Conservation (phyloP, 1,284 basidiomycete genomes). For the Ceratobasidium sp. region DNA sequence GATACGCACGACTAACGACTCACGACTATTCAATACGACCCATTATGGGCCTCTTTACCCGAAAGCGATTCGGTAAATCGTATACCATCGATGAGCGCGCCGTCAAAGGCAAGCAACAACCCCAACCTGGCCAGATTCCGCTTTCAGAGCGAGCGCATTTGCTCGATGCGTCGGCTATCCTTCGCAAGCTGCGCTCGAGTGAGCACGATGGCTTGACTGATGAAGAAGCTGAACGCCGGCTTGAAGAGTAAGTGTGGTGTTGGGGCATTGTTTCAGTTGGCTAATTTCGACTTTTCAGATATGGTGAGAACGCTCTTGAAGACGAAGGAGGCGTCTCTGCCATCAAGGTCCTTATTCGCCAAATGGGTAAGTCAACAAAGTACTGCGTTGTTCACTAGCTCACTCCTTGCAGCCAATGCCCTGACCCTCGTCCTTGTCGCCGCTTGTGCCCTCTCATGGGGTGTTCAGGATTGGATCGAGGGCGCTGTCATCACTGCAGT, state of each 20-base stretch:
- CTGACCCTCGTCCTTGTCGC: slow-evolving; percentile 54
- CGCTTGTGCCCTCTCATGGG: slow-evolving; percentile 68
- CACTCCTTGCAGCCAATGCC: slow-evolving; percentile 13
- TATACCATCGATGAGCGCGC: slow-evolving; percentile 34
- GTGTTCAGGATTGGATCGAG: slow-evolving; percentile 67
- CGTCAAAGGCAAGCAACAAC: slow-evolving; percentile 30
- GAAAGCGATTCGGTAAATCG: slow-evolving; percentile 36
- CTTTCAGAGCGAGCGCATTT: slow-evolving; percentile 33
- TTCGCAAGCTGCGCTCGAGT: slow-evolving; percentile 32
- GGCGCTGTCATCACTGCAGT: slow-evolving; percentile 70
- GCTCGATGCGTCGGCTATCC: slow-evolving; percentile 27
- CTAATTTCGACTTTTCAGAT: slow-evolving; percentile 1
- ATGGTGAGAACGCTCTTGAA: slow-evolving; percentile 35
- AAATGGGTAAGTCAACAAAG: slow-evolving; percentile 25
- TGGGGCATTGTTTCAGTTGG: neutral
- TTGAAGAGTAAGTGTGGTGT: slow-evolving; percentile 19
- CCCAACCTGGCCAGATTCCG: slow-evolving; percentile 20
- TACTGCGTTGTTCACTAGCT: neutral
- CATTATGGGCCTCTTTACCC: slow-evolving; percentile 33
- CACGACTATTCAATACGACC: neutral
- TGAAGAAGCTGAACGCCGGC: slow-evolving; percentile 21
- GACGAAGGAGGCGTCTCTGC: slow-evolving; percentile 31
- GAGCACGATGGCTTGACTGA: slow-evolving; percentile 35
- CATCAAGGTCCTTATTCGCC: slow-evolving; percentile 27
- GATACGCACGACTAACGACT: neutral